Conservation (phyloP, 257 asterid genomes). For the Solanum piurae region DNA sequence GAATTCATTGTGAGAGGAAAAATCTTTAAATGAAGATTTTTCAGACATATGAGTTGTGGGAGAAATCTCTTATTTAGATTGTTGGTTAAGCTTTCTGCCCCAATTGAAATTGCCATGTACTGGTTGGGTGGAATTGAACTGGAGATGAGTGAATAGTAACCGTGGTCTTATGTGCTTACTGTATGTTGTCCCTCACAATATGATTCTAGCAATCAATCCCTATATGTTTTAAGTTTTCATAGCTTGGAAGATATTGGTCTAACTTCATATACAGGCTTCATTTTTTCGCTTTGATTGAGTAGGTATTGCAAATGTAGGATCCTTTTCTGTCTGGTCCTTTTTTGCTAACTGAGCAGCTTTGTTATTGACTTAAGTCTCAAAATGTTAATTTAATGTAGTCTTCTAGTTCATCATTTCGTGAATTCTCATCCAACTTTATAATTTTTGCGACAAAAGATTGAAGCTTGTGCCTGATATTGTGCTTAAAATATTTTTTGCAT, state of each 20-base stretch:
- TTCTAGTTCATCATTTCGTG: neutral
- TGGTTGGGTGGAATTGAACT: neutral
- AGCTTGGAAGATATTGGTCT: neutral
- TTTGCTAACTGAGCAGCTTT: neutral
- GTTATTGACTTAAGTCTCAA: neutral
- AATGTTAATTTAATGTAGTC: neutral
- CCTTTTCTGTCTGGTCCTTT: neutral
- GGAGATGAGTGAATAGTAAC: neutral
- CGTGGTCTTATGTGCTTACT: neutral
- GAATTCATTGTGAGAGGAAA: neutral
- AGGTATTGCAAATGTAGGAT: neutral
- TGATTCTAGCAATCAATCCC: neutral
- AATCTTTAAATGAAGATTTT: neutral
- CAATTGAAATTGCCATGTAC: neutral
- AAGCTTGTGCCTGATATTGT: neutral
- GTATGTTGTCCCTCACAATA: neutral
- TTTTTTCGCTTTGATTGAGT: neutral
- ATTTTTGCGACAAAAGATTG: neutral
- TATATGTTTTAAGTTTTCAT: neutral
- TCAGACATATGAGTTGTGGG: neutral
- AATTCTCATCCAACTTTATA: neutral
- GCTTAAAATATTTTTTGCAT: neutral
- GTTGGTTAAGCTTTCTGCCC: neutral
- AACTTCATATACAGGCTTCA: neutral
- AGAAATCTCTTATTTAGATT: neutral